Percentiles rank a stretch among this genome's conserved stretches.
phyloP scores from a whole-genome alignment of 1,284 basidiomycete species.

The Ustilago tritici region DNA sequence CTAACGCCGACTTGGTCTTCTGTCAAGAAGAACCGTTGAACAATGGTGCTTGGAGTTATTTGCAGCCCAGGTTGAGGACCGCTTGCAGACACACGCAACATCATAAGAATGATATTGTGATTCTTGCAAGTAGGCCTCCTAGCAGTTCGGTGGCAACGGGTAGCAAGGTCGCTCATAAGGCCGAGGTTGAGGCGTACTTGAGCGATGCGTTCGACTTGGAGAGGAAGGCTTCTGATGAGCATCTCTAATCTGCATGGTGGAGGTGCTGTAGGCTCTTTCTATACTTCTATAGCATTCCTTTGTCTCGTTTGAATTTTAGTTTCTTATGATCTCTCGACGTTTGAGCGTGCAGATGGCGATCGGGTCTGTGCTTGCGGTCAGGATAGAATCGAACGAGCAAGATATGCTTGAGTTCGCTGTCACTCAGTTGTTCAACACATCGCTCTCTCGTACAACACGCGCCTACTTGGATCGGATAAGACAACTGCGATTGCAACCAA shows the following conservation, averaged over 20 bases:
- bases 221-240: constrained; percentile 50
- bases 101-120: constrained; percentile 81
- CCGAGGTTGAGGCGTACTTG: constrained; percentile 64
- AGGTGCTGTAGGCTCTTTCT: too few relatives aligned
- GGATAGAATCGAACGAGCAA: too few relatives aligned
- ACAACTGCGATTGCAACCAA: neutral
- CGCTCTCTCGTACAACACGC: too few relatives aligned
- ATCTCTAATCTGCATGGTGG: neutral
- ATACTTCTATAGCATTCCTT: too few relatives aligned
- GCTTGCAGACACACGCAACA: constrained; percentile 71
- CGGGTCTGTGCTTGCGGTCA: too few relatives aligned
- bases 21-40: constrained; percentile 93
- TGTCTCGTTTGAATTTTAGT: too few relatives aligned
- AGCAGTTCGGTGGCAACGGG: constrained; percentile 79
- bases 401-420: too few relatives aligned
- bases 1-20: constrained; percentile 91
- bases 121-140: constrained; percentile 66
- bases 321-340: too few relatives aligned
- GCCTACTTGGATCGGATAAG: too few relatives aligned
- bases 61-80: constrained; percentile 78
- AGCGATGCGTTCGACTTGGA: constrained; percentile 60
- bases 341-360: too few relatives aligned
- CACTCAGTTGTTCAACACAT: too few relatives aligned
- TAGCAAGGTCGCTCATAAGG: constrained; percentile 77
- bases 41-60: constrained; percentile 80